Percentiles rank a stretch among this genome's conserved stretches.
Evolutionary conservation across 2,329 filamentous ascomycete genomes (phyloP).

Genomic region (Coniochaeta ligniaria): DNA sequence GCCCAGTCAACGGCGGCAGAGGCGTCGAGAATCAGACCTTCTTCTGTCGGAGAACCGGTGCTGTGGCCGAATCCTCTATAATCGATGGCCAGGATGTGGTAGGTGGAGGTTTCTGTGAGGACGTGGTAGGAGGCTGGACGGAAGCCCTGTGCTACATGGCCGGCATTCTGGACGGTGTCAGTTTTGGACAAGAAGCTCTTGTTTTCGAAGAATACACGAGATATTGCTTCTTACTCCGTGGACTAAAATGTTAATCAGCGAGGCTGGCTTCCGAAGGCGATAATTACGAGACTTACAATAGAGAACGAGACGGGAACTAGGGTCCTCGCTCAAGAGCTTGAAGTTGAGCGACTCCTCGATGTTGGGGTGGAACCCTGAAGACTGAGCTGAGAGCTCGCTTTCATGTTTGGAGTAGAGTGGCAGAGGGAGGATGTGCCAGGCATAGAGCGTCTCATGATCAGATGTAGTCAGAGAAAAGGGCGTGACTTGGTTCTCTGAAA

Average conservation of each 20-base stretch:
- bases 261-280: conserved; percentile 4
- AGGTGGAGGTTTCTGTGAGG: conserved; percentile 62
- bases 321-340: conserved; percentile 53
- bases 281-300: conserved; percentile 42
- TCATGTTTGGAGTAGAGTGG: conserved; percentile 70
- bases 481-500: conserved; percentile 73
- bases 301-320: conserved; percentile 55
- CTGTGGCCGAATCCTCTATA: conserved; percentile 85
- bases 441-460: conserved; percentile 73
- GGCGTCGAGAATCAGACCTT: conserved; percentile 74
- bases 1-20: conserved; percentile 67
- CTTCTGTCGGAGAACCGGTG: conserved; percentile 72
- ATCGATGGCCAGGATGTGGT: conserved; percentile 83
- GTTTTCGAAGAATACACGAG: conserved; percentile 5
- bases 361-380: conserved; percentile 41
- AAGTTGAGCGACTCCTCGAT: conserved; percentile 53
- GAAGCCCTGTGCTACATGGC: conserved; percentile 72
- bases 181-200: conserved; percentile 16
- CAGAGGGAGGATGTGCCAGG: conserved; percentile 84
- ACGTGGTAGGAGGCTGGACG: conserved; percentile 73
- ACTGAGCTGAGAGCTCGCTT: conserved; percentile 45
- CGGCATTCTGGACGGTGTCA: conserved; percentile 60
- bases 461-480: conserved; percentile 71
- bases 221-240: conserved; percentile 47
- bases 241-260: conserved; percentile 29